Percentiles rank a stretch among this genome's conserved stretches.
Evolutionary conservation across 768 basidiomycete genomes (phyloP).

Genomic region (Xerocomus potaroensis): DNA sequence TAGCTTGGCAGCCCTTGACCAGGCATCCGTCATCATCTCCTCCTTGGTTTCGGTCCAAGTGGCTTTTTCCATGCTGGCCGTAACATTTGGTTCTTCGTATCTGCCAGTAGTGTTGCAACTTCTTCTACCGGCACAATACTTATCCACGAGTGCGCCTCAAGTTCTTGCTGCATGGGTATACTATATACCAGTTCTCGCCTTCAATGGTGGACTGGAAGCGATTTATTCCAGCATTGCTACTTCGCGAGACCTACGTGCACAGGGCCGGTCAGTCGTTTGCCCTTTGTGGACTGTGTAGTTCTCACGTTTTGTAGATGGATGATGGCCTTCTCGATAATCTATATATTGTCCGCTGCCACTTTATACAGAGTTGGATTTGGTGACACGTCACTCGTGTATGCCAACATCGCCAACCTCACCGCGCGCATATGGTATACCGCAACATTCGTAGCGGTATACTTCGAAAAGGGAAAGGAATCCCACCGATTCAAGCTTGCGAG

Average conservation of each 20-base stretch:
- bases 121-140: slow-evolving; percentile 67
- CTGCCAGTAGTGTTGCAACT: slow-evolving; percentile 64
- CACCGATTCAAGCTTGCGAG: slow-evolving; percentile 12
- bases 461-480: slow-evolving; percentile 24
- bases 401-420: slow-evolving; percentile 65
- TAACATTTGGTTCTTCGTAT: slow-evolving; percentile 73
- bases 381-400: slow-evolving; percentile 70
- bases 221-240: slow-evolving; percentile 80
- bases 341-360: slow-evolving; percentile 50
- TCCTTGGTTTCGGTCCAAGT: slow-evolving; percentile 65
- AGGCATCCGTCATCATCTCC: slow-evolving; percentile 49
- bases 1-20: slow-evolving; percentile 20
- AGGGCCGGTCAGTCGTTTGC: slow-evolving; percentile 50
- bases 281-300: background rate
- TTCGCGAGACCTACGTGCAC: slow-evolving; percentile 58
- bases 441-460: slow-evolving; percentile 47
- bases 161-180: slow-evolving; percentile 79
- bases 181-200: slow-evolving; percentile 85
- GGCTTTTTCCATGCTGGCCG: slow-evolving; percentile 61
- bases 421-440: slow-evolving; percentile 60
- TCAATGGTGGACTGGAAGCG: slow-evolving; percentile 91
- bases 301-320: slow-evolving; percentile 52
- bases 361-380: slow-evolving; percentile 48
- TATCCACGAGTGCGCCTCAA: slow-evolving; percentile 70
- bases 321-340: slow-evolving; percentile 67